Evolutionary conservation across 1,284 basidiomycete genomes (phyloP), one percentile per base, ranked within the genome.

Genomic region (Trichosporon inkin): DNA sequence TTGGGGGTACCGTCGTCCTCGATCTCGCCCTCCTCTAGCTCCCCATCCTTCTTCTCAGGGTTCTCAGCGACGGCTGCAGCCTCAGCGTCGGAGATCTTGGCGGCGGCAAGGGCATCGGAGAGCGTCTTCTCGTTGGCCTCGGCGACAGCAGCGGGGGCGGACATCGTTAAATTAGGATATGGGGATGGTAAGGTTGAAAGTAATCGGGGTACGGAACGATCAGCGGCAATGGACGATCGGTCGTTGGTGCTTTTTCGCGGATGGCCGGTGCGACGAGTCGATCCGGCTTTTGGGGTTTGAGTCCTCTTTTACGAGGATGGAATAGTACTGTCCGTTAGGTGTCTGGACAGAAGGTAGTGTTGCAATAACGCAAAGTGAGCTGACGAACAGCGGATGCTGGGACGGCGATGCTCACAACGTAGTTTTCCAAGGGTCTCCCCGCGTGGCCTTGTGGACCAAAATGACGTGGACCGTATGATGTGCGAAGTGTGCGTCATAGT

Each of bases 1-100:
- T 88, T 84, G 71, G 91, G 68, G 47, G 68, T 68, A 28, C 71
- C 72, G 60, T 76, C 71, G 61, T 75, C 73, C 47, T 68, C 65
- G 32, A 76, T 73, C 64, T 74, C 74, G 34, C 72, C 72, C 34
- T 76, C 71, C 53, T 75, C 74, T 8, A 74, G 64, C 17, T 69
- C 64, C 8, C 41, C 61, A 13, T 61, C 65, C 53, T 62, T 56
- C 53, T 52, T 55, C 58, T 70, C 68, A 20, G 69, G 66, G 56
- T 61, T 58, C 37, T 65, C 60, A 6, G 57, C 56, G 8, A 63
- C 56, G n/a, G 64, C 57, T 34, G 44, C 62, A 16, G 67, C 52
- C 38, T 51, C 44, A n/a, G 53, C 37, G 37, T 63, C 63, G 13
- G 60, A 56, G 49, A 77, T 72, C 49, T 64, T 63, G 11, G 73